Base-by-base conservation (phyloP, 108 stramenopile genomes). In the Pseudonitzschia delicatissima region DNA sequence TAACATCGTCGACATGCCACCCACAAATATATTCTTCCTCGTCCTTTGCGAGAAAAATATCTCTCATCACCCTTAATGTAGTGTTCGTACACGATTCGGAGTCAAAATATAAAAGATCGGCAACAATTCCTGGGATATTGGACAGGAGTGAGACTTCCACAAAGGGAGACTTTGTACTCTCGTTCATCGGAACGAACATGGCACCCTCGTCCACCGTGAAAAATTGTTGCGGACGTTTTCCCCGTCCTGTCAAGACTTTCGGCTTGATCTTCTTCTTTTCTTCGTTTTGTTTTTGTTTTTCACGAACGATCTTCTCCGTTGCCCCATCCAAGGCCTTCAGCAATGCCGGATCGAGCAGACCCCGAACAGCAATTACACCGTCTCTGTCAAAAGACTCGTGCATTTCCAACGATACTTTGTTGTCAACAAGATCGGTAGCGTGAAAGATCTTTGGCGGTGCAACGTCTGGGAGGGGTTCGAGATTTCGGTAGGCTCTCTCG, bases 1-100 rank as follows among this genome's bases (percentile, higher is more conserved):
- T 87, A 51, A 77, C 68, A 60, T 91, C 90, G 57, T 91, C 90
- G 5, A 87, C 87, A 67, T 91, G 90, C 85, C 85, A 91, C 7
- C 90, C 90, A 71, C 90, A 91, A 20, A 85, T 73, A 58, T 83
- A 92, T 20, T 73, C 62, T 57, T 82, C 85, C n/a, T 78, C 60
- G 65, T 92, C 87, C 66, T 88, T 88, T 49, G 84, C 77, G 7
- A 92, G 55, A 37, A 87, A 92, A 40, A 75, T 84, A 50, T 82
- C 81, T 36, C 77, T 50, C 37, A 85, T 31, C n/a, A 70, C 36
- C 47, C 80, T 72, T 21, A 82, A 9, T 37, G 72, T 73, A 44
- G 62, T 57, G 44, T 65, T 62, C 31, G 2, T 0, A 23, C 34
- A 45, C 15, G 59, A 39, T 33, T 61, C 59, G 17, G 29, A 39